Evolutionary conservation across 2,329 filamentous ascomycete genomes (phyloP), one percentile per base, ranked within the genome.

Genomic region (Helminthosporium solani): DNA sequence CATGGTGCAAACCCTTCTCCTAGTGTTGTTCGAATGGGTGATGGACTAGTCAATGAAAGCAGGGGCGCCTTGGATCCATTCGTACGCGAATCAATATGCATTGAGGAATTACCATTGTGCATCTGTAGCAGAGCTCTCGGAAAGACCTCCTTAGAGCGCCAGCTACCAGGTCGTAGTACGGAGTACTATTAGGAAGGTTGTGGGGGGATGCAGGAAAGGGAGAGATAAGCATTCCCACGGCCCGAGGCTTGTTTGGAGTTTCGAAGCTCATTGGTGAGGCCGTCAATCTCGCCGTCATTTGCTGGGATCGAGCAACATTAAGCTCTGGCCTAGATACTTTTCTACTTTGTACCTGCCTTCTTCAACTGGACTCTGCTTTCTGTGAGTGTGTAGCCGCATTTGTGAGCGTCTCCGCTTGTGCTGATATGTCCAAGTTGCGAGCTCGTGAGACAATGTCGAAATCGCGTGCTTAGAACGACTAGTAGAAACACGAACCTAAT

Each of bases 101-200:
- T 21, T 21, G 19, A 9, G 35, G 15, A 9, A 9, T 3, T 25
- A 25, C 18, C 19, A 3, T 15, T 6, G 35, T 18, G 15, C 3
- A 9, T 4, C 7, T 38, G 35, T 21, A 18, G 34, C 34, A 18
- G 20, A 37, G 34, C 14, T 11, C 20, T 9, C 6, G 7, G 35
- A 3, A 15, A 38, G 21, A 25, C 35, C 3, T 4, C 19, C 3
- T 3, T 23, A 20, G 7, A 25, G 35, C 21, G 35, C 45, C 34
- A 47, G 45, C 39, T 11, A 40, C 45, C 39, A 38, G 34, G 18
- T 42, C 18, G 33, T 15, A 28, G 18, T 14, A 16, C 34, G n/a
- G n/a, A n/a, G n/a, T n/a, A n/a, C n/a, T n/a, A n/a, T n/a, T n/a
- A n/a, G n/a, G 15, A 38, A 46, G 37, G 44, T 34, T 37, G 43